Conservation (phyloP, 176 grass and related monocot species). For the Urochloa ruziziensis region DNA sequence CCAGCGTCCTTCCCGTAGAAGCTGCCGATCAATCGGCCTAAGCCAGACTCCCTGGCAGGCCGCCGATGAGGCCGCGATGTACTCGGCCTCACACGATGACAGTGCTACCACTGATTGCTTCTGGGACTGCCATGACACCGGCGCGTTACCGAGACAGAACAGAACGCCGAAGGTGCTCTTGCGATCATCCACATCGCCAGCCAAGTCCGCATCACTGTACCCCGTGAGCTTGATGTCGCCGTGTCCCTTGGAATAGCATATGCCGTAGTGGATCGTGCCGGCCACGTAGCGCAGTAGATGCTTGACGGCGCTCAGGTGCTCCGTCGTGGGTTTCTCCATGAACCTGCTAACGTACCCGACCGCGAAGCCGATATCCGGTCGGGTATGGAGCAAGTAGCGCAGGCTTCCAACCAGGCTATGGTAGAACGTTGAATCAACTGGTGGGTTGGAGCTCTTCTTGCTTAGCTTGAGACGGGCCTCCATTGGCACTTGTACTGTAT, state of each 20-base stretch:
- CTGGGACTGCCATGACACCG: not conserved
- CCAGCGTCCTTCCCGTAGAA: not conserved
- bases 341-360: too few relatives aligned
- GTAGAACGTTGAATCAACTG: too few relatives aligned
- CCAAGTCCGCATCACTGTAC: too few relatives aligned
- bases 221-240: not conserved
- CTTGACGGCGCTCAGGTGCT: not conserved
- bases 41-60: not conserved
- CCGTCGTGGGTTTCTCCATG: not conserved
- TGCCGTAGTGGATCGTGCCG: not conserved
- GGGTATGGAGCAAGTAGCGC: too few relatives aligned
- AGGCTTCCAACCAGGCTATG: too few relatives aligned
- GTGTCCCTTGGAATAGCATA: not conserved
- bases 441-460: not conserved
- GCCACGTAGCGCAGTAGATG: not conserved
- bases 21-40: not conserved
- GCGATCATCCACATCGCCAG: too few relatives aligned
- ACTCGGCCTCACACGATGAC: not conserved
- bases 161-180: not conserved
- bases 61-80: not conserved
- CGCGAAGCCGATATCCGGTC: too few relatives aligned
- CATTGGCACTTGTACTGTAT: not conserved
- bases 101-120: not conserved
- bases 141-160: not conserved
- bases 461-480: not conserved